A percentile compares a stretch with the other conserved stretches of the same genome.
Evolutionary conservation across 75 land plant genomes (phyloP).

Genomic region (Selaginella moellendorffii): DNA sequence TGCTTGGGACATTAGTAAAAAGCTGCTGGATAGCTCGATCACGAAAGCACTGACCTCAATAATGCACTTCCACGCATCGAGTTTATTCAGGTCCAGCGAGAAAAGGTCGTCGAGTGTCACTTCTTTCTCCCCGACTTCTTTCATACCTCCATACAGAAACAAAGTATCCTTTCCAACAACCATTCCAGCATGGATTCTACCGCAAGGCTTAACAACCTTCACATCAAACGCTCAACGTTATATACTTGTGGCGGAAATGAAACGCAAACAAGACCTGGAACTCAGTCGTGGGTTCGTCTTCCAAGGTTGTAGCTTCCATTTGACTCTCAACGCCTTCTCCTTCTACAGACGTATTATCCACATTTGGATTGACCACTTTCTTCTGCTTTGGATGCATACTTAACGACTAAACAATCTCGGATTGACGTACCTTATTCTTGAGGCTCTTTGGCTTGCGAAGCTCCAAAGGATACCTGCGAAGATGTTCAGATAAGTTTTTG

Average conservation of each 20-base stretch:
- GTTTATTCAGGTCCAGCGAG: conserved; percentile 76
- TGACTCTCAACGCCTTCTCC: too few species aligned
- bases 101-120: conserved; percentile 92
- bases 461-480: conserved; percentile 85
- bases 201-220: conserved; percentile 77
- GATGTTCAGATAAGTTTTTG: not conserved
- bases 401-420: not conserved
- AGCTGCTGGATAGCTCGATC: not conserved
- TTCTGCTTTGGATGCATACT: not conserved
- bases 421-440: conserved; percentile 50
- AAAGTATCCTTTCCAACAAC: conserved; percentile 76
- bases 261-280: too few species aligned
- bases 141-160: conserved; percentile 90
- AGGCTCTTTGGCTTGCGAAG: conserved; percentile 58
- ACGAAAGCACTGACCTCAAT: conserved; percentile 49
- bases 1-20: conserved; percentile 4
- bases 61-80: conserved; percentile 97
- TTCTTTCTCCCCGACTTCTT: conserved; percentile 87
- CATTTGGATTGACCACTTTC: not conserved
- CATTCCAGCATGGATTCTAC: conserved; percentile 79
- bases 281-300: too few species aligned
- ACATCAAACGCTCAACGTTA: not conserved
- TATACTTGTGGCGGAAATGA: too few species aligned
- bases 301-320: too few species aligned
- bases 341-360: not conserved